Base-by-base conservation (phyloP, 2,329 filamentous ascomycete species). In the Torrubiella hemipterigena region DNA sequence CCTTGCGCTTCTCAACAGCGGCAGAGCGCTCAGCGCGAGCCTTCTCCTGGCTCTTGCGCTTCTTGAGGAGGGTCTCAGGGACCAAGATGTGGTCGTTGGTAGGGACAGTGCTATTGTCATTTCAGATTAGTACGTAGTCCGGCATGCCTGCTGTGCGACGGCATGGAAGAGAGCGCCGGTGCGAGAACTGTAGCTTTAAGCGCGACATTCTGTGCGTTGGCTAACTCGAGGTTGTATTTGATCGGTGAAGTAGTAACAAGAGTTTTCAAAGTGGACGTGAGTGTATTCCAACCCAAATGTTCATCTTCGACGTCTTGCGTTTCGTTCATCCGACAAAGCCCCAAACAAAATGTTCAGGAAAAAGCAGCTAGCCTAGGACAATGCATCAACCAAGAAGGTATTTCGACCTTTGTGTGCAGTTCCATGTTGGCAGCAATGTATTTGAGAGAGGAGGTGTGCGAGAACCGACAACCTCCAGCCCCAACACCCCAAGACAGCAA, bases 1-100 rank as follows among this genome's bases (percentile, higher is more conserved):
- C 74, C 73, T 91, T 91, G 66, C 78, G 82, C 74, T 93, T 82
- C 66, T 86, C 74, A 47, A 77, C 62, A 55, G 83, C 82, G 46
- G 81, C 73, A 49, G 73, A 65, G 61, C 79, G 81, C 68, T 89
- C 83, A 63, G 91, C 87, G 63, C 87, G 83, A 62, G 87, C 86
- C 79, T 95, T 94, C 79, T 98, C 91, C 72, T 95, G 89, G 65
- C 77, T 85, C 86, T 98, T 98, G 73, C 91, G 84, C 85, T 98
- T 98, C 83, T 98, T 98, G 65, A 98, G 78, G 57, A 98, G 84
- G 54, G 91, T 98, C 84, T 98, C 91, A 51, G 91, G 91, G 60
- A 96, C 85, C 63, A 96, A 74, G 63, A 98, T 78, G 65, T 96
- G 82, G 65, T 95, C 84, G 66, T 87, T 69, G 64, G 86, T 93